phyloP scores from a whole-genome alignment of 2,329 filamentous ascomycete genomes.

The Teratosphaeria nubilosa region DNA sequence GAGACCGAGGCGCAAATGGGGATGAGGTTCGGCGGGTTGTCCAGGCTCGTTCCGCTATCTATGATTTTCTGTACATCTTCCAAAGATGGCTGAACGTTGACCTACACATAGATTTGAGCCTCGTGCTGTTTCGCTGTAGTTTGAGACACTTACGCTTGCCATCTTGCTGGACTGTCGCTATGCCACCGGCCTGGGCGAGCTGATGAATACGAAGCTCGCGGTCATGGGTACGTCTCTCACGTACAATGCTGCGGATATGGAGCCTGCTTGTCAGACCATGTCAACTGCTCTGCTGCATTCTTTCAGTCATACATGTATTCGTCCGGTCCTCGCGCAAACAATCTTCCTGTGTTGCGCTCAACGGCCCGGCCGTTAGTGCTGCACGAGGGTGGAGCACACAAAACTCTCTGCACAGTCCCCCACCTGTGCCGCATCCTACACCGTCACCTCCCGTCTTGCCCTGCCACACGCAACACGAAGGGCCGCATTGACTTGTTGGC shows the following conservation, averaged over 20 bases:
- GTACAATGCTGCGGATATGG: neutral
- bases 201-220: conserved; percentile 22
- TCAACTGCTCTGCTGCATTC: neutral
- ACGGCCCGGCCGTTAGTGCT: neutral
- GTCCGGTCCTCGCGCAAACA: neutral
- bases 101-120: conserved; percentile 18
- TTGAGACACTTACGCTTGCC: conserved; percentile 1
- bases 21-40: conserved; percentile 63
- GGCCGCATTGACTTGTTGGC: neutral
- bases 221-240: conserved; percentile 2
- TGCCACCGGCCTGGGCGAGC: conserved; percentile 22
- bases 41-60: conserved; percentile 38
- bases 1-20: conserved; percentile 76
- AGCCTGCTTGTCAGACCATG: neutral
- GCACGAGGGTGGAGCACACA: neutral
- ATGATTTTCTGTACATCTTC: conserved; percentile 50
- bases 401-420: neutral
- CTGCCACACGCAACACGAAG: neutral
- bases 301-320: neutral
- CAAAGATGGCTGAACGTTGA: conserved; percentile 49
- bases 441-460: neutral
- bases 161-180: conserved; percentile 8
- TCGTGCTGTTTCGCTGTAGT: neutral
- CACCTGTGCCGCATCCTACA: neutral
- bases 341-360: neutral